phyloP scores from a whole-genome alignment of 305 asterid species.

The Fraxinus latifolia region DNA sequence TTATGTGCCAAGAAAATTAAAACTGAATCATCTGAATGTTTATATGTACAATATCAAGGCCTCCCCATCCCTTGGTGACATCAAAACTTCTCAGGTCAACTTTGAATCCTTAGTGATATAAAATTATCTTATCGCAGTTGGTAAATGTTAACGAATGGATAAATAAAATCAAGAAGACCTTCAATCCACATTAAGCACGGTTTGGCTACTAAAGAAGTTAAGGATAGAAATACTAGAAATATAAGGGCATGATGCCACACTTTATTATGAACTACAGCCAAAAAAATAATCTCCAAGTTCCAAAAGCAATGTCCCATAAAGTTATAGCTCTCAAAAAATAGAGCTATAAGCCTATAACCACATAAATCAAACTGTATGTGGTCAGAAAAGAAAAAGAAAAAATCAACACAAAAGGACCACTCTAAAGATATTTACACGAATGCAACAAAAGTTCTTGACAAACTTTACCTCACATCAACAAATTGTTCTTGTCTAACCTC shows the following conservation, averaged over 20 bases:
- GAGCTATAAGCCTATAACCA: neutral
- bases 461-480: constrained; percentile 44
- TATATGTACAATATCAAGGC: neutral
- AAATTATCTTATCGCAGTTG: neutral
- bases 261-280: neutral
- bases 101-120: neutral
- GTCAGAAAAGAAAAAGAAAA: neutral
- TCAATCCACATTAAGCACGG: neutral
- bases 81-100: neutral
- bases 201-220: neutral
- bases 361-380: neutral
- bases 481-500: constrained; percentile 39
- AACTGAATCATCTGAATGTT: neutral
- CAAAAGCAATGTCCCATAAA: neutral
- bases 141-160: neutral
- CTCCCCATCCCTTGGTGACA: neutral
- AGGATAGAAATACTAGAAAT: neutral
- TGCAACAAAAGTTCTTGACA: neutral
- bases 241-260: neutral
- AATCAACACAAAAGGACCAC: neutral
- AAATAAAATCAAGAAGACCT: neutral
- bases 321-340: neutral
- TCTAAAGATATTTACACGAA: neutral
- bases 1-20: neutral
- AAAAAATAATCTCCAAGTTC: neutral